Evolutionary conservation across 2,329 filamentous ascomycete species (phyloP).

Genomic region (Phaeophleospora eucalypticola): DNA sequence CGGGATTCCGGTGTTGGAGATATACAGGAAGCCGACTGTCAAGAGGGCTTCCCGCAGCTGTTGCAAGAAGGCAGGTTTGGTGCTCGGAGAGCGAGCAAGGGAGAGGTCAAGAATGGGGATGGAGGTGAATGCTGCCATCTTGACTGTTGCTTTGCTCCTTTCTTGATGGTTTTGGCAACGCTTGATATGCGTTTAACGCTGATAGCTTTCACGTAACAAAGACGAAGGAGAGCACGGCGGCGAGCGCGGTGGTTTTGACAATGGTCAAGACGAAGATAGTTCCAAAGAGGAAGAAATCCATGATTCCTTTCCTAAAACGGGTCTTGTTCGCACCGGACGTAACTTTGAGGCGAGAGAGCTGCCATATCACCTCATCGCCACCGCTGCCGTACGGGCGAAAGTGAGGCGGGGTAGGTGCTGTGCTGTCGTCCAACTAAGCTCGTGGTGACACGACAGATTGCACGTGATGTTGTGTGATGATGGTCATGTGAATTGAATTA

Average conservation of each 20-base stretch:
- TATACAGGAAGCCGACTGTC: slow-evolving; percentile 83
- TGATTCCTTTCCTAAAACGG: slow-evolving; percentile 2
- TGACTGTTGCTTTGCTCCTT: neutral
- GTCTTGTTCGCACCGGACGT: neutral
- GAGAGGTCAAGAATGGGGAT: slow-evolving; percentile 77
- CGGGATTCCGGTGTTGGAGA: slow-evolving; percentile 72
- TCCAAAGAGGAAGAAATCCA: slow-evolving; percentile 17
- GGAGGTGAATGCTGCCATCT: slow-evolving; percentile 57
- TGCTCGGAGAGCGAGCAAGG: slow-evolving; percentile 56
- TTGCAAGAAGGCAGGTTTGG: slow-evolving; percentile 68
- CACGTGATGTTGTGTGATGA: too few relatives aligned
- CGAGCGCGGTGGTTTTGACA: slow-evolving; percentile 17
- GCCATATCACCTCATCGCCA: neutral
- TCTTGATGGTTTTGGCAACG: neutral
- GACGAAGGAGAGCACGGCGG: slow-evolving; percentile 13
- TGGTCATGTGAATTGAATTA: too few relatives aligned
- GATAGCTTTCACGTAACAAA: slow-evolving; percentile 5
- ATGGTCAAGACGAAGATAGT: slow-evolving; percentile 13
- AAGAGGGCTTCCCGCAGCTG: slow-evolving; percentile 71
- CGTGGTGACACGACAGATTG: too few relatives aligned
- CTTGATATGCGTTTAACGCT: neutral
- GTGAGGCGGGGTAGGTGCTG: neutral
- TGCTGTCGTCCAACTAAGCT: neutral
- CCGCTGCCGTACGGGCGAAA: neutral
- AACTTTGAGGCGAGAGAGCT: too few relatives aligned